These are phyloP conservation scores for Xylaria sp. DNA, from an alignment of 2,329 filamentous ascomycete genomes.

Conservation along the genomic window DNA sequence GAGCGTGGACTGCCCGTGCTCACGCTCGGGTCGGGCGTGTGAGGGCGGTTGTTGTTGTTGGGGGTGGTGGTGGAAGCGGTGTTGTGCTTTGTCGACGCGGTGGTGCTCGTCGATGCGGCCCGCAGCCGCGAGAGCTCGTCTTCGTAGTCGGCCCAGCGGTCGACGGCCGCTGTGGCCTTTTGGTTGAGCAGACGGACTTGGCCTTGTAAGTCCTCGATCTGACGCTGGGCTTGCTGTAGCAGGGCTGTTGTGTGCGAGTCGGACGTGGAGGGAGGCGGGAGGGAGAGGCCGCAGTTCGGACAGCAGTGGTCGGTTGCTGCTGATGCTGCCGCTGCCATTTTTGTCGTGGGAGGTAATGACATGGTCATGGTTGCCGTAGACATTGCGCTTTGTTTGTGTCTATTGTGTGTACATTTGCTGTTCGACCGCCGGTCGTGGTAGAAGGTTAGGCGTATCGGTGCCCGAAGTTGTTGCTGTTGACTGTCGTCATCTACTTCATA, in stretches of 20 bases:
- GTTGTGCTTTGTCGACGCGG: constrained; percentile 16
- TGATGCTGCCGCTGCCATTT: constrained; percentile 40
- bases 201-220: constrained; percentile 75
- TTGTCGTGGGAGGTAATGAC: constrained; percentile 41
- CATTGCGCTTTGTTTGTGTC: constrained; percentile 30
- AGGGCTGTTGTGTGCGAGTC: constrained; percentile 57
- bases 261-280: constrained; percentile 48
- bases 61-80: constrained; percentile 12
- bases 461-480: neutral
- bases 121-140: constrained; percentile 76
- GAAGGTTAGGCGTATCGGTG: neutral
- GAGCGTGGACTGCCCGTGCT: constrained; percentile 44
- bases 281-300: constrained; percentile 61
- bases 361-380: constrained; percentile 46
- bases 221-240: constrained; percentile 64
- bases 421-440: neutral
- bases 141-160: constrained; percentile 81
- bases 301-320: constrained; percentile 55
- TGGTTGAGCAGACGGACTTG: constrained; percentile 77
- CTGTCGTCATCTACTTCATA: neutral
- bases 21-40: constrained; percentile 39
- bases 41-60: constrained; percentile 30
- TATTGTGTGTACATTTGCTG: neutral
- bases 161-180: constrained; percentile 73
- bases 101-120: constrained; percentile 49